Conservation (phyloP, 495 filamentous ascomycete genomes). For the Hypoxylon lenormandii region DNA sequence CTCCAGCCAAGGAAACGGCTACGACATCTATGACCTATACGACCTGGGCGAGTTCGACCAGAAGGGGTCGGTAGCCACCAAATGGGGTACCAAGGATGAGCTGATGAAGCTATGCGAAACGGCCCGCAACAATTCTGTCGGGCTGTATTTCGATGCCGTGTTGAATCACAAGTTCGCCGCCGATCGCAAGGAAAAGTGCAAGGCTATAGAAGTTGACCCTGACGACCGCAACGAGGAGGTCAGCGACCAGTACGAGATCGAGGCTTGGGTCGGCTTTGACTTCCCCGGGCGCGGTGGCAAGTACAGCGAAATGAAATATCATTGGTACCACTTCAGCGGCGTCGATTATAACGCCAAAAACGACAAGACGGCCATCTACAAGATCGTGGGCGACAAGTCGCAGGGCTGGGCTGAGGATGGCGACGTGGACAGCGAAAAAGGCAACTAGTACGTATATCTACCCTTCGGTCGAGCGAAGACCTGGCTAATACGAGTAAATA, state of each 20-base stretch:
- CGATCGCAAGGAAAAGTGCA: conserved; percentile 70
- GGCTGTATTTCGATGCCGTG: conserved; percentile 79
- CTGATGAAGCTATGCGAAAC: conserved; percentile 64
- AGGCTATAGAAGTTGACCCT: conserved; percentile 64
- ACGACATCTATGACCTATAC: conserved; percentile 66
- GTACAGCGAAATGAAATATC: conserved; percentile 73
- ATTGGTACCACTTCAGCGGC: conserved; percentile 77
- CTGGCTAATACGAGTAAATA: conserved; percentile 7
- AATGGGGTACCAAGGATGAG: conserved; percentile 72
- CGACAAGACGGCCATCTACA: conserved; percentile 73
- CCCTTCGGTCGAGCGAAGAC: background rate
- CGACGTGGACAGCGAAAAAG: conserved; percentile 73
- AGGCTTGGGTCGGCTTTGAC: conserved; percentile 75
- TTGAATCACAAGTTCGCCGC: conserved; percentile 81
- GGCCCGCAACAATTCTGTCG: conserved; percentile 67
- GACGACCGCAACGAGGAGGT: conserved; percentile 66
- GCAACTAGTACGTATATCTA: conserved; percentile 74
- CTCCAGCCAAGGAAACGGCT: conserved; percentile 68
- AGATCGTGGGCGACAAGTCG: conserved; percentile 69
- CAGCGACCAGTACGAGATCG: conserved; percentile 71
- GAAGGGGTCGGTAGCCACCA: conserved; percentile 1
- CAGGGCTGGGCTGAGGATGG: conserved; percentile 70
- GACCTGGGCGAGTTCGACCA: conserved; percentile 3
- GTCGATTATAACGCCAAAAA: conserved; percentile 74
- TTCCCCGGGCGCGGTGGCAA: conserved; percentile 70